Percentiles rank a stretch among this genome's conserved stretches.
Conservation (phyloP, 495 filamentous ascomycete genomes). For the Xylaria grammica region DNA sequence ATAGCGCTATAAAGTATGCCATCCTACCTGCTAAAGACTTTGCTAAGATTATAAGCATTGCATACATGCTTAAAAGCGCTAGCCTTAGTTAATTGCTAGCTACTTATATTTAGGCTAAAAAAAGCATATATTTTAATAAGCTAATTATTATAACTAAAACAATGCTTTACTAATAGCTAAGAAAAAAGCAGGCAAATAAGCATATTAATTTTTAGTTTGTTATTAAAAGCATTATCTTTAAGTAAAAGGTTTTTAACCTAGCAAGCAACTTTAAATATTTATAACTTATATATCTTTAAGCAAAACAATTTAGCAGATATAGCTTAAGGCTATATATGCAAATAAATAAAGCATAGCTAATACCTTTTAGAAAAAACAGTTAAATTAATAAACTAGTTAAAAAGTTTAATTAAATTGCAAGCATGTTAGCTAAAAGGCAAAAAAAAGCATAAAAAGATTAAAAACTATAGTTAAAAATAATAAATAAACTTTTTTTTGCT, state of each 20-base stretch:
- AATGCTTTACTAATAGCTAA: neutral
- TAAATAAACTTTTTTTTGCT: slow-evolving; percentile 1
- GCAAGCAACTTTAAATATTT: slow-evolving; percentile 7
- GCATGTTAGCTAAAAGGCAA: neutral
- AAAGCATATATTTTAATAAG: neutral
- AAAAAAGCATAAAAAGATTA: slow-evolving; percentile 4
- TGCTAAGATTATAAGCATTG: slow-evolving; percentile 3
- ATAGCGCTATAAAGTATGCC: slow-evolving; percentile 6
- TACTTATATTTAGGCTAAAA: slow-evolving; percentile 7
- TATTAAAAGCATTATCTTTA: neutral
- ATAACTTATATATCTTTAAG: neutral
- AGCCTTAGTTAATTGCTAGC: neutral
- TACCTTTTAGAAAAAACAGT: neutral
- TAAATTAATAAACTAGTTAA: neutral
- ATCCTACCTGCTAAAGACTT: neutral
- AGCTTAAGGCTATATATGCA: neutral
- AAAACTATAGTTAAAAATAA: neutral
- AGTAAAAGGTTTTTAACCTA: neutral
- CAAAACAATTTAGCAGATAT: neutral
- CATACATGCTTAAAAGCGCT: neutral
- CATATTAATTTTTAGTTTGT: slow-evolving; percentile 1
- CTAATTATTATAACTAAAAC: slow-evolving; percentile 4
- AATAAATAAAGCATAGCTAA: neutral
- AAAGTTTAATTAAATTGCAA: neutral
- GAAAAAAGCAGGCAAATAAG: neutral